phyloP scores from a whole-genome alignment of 805 yeast genomes.

The Metschnikowia noctiluminum region DNA sequence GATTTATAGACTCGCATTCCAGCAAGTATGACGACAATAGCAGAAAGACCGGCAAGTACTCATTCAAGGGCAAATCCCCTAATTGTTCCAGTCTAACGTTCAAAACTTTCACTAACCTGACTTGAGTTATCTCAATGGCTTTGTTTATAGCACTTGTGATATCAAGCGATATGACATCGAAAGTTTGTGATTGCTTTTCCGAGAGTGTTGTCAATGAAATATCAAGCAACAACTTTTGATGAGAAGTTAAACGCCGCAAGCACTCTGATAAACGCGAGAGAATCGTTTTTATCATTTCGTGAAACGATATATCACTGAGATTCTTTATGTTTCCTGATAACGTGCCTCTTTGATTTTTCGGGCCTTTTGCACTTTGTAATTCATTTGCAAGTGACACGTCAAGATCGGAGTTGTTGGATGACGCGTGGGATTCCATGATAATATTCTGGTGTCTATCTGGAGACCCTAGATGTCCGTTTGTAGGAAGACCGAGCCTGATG shows the following conservation, averaged over 20 bases:
- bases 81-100: conserved; percentile 73
- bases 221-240: conserved; percentile 76
- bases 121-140: conserved; percentile 69
- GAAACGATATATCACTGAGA: conserved; percentile 73
- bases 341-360: conserved; percentile 16
- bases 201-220: conserved; percentile 46
- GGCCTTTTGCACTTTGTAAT: neutral
- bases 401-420: neutral
- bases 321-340: conserved; percentile 50
- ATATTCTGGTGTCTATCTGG: neutral
- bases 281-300: conserved; percentile 58
- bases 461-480: neutral
- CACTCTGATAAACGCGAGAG: conserved; percentile 68
- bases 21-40: conserved; percentile 65
- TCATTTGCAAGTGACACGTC: neutral
- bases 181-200: conserved; percentile 15
- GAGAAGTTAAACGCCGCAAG: conserved; percentile 67
- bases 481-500: conserved; percentile 42
- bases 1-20: conserved; percentile 79
- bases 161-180: conserved; percentile 59
- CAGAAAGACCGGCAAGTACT: conserved; percentile 64
- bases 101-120: conserved; percentile 72
- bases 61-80: conserved; percentile 52
- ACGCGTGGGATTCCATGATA: conserved; percentile 2
- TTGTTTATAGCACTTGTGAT: conserved; percentile 61